Base-by-base conservation (phyloP, 2,329 filamentous ascomycete genomes). In the Fusarium verticillioides region DNA sequence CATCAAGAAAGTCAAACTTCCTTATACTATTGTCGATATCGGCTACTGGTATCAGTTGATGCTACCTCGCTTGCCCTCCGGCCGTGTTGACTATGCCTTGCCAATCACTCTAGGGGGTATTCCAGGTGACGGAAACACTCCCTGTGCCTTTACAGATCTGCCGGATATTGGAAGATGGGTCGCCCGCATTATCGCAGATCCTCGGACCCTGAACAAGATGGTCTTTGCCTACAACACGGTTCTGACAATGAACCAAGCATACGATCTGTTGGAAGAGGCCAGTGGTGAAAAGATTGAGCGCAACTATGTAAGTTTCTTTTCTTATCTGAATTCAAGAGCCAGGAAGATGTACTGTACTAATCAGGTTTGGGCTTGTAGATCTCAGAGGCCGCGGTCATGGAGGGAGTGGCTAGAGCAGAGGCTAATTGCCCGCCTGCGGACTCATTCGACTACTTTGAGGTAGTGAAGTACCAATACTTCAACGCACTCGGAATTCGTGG, bases 1-100 rank as follows among this genome's bases (percentile, higher is more conserved):
- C 18, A 18, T 46, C 43, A 46, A 46, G 8, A 50, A 37, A 26
- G 43, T 40, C 6, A 26, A 59, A 12, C 10, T 49, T 18, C 43
- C 57, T 28, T 50, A 60, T 26, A 40, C 43, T 9, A 81, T 87
- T 75, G 84, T 90, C 53, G 88, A 90, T 72, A 82, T 89, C 13
- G 88, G 88, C n/a, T 89, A 81, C 81, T 90, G 88, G 89, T 87
- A 87, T 75, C 87, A 89, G 74, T 68, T 87, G 30, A 79, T 80
- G 9, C 19, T 78, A 9, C 79, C 79, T 1, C 44, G 43, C 7
- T 47, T 81, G 1, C 73, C 78, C 2, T 82, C 79, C 1, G 78
- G 79, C 2, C 73, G 67, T 3, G 37, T 66, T 18, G 65, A 72
- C 37, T 60, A 46, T 36, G 82, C 81, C 34, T 79, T 6, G 77